Percentiles rank a stretch among this genome's conserved stretches.
Evolutionary conservation across 148 eudicot genomes (phyloP).

Genomic region (Fagopyrum esculentum): DNA sequence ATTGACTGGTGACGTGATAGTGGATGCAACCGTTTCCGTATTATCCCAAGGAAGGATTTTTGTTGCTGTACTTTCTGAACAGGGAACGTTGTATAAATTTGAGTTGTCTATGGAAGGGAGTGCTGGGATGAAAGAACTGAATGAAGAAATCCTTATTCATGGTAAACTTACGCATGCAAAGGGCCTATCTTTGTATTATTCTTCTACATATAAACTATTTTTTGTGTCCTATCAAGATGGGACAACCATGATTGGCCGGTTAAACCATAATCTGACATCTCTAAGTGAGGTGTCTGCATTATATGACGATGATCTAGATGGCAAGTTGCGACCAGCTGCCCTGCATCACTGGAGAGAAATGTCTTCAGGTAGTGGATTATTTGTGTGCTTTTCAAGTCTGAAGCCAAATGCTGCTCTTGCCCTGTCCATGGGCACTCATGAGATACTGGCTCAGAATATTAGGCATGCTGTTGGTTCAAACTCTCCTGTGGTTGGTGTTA

Average conservation of each 20-base stretch:
- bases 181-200: conserved; percentile 82
- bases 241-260: conserved; percentile 65
- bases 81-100: conserved; percentile 74
- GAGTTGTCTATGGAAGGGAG: conserved; percentile 69
- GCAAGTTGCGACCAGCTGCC: conserved; percentile 72
- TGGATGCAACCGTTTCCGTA: conserved; percentile 70
- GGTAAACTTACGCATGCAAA: conserved; percentile 42
- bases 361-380: conserved; percentile 70
- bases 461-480: conserved; percentile 81
- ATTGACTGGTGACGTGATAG: conserved; percentile 65
- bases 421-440: conserved; percentile 64
- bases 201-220: conserved; percentile 69
- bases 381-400: conserved; percentile 80
- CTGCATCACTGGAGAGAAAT: conserved; percentile 93
- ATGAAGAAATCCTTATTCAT: conserved; percentile 56
- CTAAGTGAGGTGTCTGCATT: conserved; percentile 56
- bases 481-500: conserved; percentile 89
- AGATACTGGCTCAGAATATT: conserved; percentile 68
- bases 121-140: conserved; percentile 66
- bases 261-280: conserved; percentile 59
- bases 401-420: conserved; percentile 75
- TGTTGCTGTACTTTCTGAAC: conserved; percentile 78
- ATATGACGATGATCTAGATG: conserved; percentile 74
- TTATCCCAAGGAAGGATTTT: conserved; percentile 71
- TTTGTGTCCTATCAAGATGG: conserved; percentile 94